A percentile compares a stretch with the other conserved stretches of the same genome.
phyloP scores from a whole-genome alignment of 2,329 filamentous ascomycete genomes.

The Sclerotinia borealis region DNA sequence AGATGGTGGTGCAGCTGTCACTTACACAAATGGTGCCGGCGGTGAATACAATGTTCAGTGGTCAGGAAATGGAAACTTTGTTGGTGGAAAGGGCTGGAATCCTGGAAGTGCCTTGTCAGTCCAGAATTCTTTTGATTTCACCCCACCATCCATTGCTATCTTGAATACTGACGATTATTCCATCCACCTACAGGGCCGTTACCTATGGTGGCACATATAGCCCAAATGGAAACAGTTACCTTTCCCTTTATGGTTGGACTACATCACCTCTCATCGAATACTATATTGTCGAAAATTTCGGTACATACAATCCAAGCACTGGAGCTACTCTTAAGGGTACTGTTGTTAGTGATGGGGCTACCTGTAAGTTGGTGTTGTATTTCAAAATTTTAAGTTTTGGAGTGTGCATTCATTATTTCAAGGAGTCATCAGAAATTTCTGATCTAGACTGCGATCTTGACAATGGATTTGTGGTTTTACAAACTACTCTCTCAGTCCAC shows the following conservation, averaged over 20 bases:
- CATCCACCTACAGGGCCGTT: conserved; percentile 30
- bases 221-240: conserved; percentile 41
- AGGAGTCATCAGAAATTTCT: too few species aligned
- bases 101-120: conserved; percentile 31
- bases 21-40: conserved; percentile 48
- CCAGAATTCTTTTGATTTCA: not conserved
- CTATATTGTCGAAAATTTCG: conserved; percentile 51
- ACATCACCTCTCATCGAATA: conserved; percentile 30
- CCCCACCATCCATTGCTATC: not conserved
- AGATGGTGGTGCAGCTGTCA: conserved; percentile 43
- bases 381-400: not conserved
- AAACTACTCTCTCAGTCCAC: too few species aligned
- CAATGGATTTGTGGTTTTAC: too few species aligned
- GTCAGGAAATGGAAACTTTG: conserved; percentile 42
- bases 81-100: conserved; percentile 47
- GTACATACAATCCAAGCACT: conserved; percentile 44
- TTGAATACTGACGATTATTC: not conserved
- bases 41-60: conserved; percentile 47
- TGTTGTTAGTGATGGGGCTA: conserved; percentile 46
- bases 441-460: too few species aligned
- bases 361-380: conserved; percentile 33
- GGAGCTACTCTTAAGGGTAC: conserved; percentile 44
- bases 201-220: conserved; percentile 38
- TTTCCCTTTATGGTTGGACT: conserved; percentile 54
- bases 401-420: too few species aligned